Evolutionary conservation across 345 rosid species (phyloP).

Genomic region (Eucalyptus regnans): DNA sequence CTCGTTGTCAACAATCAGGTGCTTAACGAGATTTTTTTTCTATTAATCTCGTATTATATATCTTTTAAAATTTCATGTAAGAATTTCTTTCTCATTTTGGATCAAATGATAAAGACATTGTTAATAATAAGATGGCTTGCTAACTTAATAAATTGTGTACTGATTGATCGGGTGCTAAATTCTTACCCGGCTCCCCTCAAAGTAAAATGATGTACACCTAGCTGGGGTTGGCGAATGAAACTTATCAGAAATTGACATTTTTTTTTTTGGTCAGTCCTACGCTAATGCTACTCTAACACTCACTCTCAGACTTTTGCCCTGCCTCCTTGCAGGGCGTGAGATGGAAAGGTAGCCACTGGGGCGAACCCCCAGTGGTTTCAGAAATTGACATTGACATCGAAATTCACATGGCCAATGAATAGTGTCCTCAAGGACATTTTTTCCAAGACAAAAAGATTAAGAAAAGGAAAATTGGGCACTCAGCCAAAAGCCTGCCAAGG

Average conservation of each 20-base stretch:
- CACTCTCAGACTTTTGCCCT: no score
- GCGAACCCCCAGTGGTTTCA: no score
- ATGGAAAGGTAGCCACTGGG: no score
- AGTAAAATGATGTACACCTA: background rate
- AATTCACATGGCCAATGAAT: background rate
- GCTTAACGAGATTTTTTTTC: background rate
- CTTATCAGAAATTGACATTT: no score
- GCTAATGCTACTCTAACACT: no score
- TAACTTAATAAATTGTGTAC: background rate
- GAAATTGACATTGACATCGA: no score
- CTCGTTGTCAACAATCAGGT: background rate
- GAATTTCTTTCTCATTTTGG: background rate
- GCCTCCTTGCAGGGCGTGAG: no score
- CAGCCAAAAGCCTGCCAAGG: background rate
- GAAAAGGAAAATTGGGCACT: background rate
- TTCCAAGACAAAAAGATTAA: background rate
- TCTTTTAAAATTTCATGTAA: background rate
- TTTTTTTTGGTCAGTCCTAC: no score
- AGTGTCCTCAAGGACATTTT: background rate
- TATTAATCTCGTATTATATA: background rate
- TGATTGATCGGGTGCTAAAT: background rate
- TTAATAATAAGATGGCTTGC: background rate
- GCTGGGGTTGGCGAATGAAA: background rate
- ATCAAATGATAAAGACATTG: background rate
- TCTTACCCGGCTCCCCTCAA: background rate